phyloP scores from a whole-genome alignment of 345 rosid genomes.

The Eucalyptus lansdowneana region DNA sequence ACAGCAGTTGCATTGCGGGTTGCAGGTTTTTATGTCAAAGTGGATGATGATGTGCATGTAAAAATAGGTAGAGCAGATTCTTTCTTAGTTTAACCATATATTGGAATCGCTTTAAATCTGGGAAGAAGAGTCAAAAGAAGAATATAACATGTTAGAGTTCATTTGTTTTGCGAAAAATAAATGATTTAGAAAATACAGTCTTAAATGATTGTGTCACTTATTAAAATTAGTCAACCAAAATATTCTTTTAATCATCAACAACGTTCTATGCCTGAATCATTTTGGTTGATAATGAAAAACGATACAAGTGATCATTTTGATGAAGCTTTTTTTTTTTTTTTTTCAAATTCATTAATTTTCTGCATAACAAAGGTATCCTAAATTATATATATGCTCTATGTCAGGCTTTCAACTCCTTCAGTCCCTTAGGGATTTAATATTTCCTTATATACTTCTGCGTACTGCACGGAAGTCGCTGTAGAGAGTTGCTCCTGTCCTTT shows the following conservation, averaged over 20 bases:
- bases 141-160: neutral
- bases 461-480: neutral
- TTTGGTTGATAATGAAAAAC: neutral
- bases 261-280: neutral
- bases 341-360: neutral
- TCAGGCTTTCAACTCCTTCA: neutral
- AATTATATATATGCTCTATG: neutral
- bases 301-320: neutral
- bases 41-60: slow-evolving; percentile 95
- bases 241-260: neutral
- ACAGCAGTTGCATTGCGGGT: slow-evolving; percentile 86
- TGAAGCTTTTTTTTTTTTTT: neutral
- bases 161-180: neutral
- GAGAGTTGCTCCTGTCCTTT: neutral
- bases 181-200: neutral
- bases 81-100: neutral
- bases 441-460: neutral
- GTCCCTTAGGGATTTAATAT: neutral
- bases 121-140: neutral
- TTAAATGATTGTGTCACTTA: neutral
- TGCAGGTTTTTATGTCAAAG: slow-evolving; percentile 94
- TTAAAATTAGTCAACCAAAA: neutral
- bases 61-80: slow-evolving; percentile 48
- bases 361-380: neutral
- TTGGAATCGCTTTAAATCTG: neutral